Evolutionary conservation across 352 stramenopile genomes (phyloP), one percentile per base, ranked within the genome.

Genomic region (Pythium aristosporum): DNA sequence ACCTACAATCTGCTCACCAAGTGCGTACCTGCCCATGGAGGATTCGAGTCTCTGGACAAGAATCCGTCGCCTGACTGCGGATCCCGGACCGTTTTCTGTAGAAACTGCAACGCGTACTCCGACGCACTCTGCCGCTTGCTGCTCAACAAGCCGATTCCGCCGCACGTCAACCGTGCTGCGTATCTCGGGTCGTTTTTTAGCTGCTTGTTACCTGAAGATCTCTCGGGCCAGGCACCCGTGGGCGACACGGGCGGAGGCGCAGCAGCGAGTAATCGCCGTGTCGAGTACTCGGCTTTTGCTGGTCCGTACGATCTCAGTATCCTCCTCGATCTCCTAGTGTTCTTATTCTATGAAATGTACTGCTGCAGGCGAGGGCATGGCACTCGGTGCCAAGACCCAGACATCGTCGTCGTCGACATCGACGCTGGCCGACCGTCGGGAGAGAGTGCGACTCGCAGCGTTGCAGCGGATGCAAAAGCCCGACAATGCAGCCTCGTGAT

Each of bases 81-180:
- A 47, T n/a, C 11, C 4, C 15, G 41, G 8, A 47, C 23, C 0
- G 21, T 7, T 23, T 3, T 21, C 15, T n/a, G 32, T 42, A 77
- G 81, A 71, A 98, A 98, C 74, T 98, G 94, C 78, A 98, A 98
- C 75, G 80, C 94, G 65, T 98, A 97, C 77, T 84, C 90, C 15
- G 94, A 98, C 73, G 89, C 76, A 25, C 68, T 91, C 18, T 91
- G 86, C 46, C 92, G 88, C 58, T 67, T 88, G 47, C 79, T 98
- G 28, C 63, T 98, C 51, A 67, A 67, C 30, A 84, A 81, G 30
- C 69, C 79, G 13, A 96, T 98, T 57, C 94, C 94, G 7, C 64
- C 75, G 36, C 95, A 97, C 75, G 79, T 98, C 48, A 98, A 98
- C 64, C 90, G 94, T 61, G 85, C 91, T 5, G 90, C 92, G n/a